Base-by-base conservation (phyloP, 805 yeast species). In the Kodamaea sagamina region DNA sequence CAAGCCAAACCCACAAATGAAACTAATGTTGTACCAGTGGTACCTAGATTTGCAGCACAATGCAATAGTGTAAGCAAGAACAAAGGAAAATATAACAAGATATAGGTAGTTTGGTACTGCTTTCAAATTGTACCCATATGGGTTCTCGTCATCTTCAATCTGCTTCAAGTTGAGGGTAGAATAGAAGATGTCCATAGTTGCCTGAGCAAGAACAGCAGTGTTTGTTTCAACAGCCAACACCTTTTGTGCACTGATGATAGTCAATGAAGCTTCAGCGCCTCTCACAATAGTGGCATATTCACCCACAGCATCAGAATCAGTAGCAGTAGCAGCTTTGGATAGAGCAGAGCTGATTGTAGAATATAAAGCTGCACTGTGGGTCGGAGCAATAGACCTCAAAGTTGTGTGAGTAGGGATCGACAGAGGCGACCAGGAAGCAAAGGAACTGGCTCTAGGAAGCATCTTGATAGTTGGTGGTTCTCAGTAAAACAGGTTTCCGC, bases 211-310 rank as follows among this genome's bases (percentile, higher is more conserved):
- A 1, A 54, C 61, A 17, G 34, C 36, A 9, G 43, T 26, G 24
- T 51, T 58, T 2, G 74, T 67, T 18, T 72, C 72, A 3, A 72
- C 66, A 12, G 73, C 72, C 27, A 63, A 47, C 1, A 64, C 63
- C 15, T 57, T 32, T 42, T 66, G 62, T 9, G 72, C 72, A 1
- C 58, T 48, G 22, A 67, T 51, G 13, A 67, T 55, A 5, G 64
- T 57, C 36, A 65, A 47, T 2, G 73, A 67, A 1, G 72, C 73
- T 36, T 59, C 47, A 4, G 70, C 72, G 2, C 72, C 72, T 31
- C 72, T 48, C 6, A 51, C 9, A 2, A 10, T 6, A 4, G 19
- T 17, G 2, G 68, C 61, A 15, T 58, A 54, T 4, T 4, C 18
- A 29, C 15, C 7, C 19, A 29, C 12, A 6, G n/a, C 15, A 10